Evolutionary conservation across 2,329 filamentous ascomycete species (phyloP).

Genomic region (Nothopassalora personata): DNA sequence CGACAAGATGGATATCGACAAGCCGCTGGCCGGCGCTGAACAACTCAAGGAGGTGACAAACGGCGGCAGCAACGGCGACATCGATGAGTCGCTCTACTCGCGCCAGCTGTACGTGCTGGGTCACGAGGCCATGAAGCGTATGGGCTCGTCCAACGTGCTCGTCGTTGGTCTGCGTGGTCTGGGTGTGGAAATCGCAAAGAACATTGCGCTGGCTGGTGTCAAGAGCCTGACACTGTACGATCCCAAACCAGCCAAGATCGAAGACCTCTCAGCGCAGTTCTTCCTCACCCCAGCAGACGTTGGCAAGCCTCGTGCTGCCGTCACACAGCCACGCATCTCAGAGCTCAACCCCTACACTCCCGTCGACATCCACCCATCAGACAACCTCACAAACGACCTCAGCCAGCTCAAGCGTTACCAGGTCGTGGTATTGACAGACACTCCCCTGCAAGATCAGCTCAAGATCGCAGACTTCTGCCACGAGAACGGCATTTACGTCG

Average conservation of each 20-base stretch:
- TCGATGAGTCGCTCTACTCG: conserved; percentile 64
- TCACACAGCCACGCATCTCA: conserved; percentile 81
- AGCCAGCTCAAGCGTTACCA: conserved; percentile 85
- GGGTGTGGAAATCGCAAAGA: conserved; percentile 97
- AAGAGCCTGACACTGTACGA: conserved; percentile 95
- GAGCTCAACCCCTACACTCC: conserved; percentile 97
- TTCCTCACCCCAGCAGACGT: conserved; percentile 86
- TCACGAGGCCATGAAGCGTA: conserved; percentile 92
- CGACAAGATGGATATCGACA: conserved; percentile 57
- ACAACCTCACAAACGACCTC: conserved; percentile 68
- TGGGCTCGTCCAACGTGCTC: conserved; percentile 92
- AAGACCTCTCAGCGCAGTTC: conserved; percentile 94
- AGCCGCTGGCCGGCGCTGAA: conserved; percentile 52
- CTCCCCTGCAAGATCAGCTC: conserved; percentile 73
- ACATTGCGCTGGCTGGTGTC: conserved; percentile 94
- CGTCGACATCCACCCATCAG: conserved; percentile 63
- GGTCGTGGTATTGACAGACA: conserved; percentile 83
- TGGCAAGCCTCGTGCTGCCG: conserved; percentile 81
- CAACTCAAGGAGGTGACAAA: conserved; percentile 48
- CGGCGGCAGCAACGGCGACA: conserved; percentile 49
- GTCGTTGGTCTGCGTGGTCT: conserved; percentile 88
- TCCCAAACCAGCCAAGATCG: conserved; percentile 73
- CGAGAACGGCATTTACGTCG: conserved; percentile 83
- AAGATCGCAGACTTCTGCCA: conserved; percentile 90
- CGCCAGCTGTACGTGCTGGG: conserved; percentile 67